Evolutionary conservation across 768 basidiomycete genomes (phyloP), one percentile per base, ranked within the genome.

Genomic region (Lyophyllum atratum): DNA sequence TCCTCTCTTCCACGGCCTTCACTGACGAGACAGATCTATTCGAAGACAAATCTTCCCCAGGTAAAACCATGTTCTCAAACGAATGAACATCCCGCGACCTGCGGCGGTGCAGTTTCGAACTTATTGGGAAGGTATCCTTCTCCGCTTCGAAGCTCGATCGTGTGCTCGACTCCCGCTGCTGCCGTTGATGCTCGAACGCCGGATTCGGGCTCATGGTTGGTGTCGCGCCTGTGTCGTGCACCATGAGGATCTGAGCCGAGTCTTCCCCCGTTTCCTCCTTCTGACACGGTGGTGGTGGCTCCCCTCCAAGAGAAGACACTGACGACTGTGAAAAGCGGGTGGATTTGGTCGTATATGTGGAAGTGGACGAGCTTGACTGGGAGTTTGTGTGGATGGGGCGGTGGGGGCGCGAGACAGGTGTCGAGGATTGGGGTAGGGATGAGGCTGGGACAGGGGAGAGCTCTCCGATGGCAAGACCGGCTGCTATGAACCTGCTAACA

Each of bases 401-500:
- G 7, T 47, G 37, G 26, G 58, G 25, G 19, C 22, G 37, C 47
- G 58, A 22, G 54, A 40, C 19, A 46, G 45, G 22, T 22, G 3
- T 48, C 28, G 52, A 34, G 12, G 42, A 45, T n/a, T n/a, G 28
- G 11, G 42, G 19, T 15, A 59, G 43, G 15, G 59, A 52, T 1
- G 56, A 45, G 2, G 64, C 45, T 1, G 58, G 52, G n/a, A 58
- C 49, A 19, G 67, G 59, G 3, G 67, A 45, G 73, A 70, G 24
- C 69, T 64, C 66, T 52, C 60, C 55, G 22, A 65, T 59, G 24
- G 63, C 55, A 3, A 78, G 62, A 4, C 76, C 83, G 0, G 82
- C 80, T 4, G 82, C 77, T 28, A 91, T 71, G 46, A 89, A 72
- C 33, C 86, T 76, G 55, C 81, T 72, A 37, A 85, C 74, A 28